Percentiles rank a stretch among this genome's conserved stretches.
Conservation (phyloP, 75 land plant species). For the Pseudotsuga menziesii region DNA sequence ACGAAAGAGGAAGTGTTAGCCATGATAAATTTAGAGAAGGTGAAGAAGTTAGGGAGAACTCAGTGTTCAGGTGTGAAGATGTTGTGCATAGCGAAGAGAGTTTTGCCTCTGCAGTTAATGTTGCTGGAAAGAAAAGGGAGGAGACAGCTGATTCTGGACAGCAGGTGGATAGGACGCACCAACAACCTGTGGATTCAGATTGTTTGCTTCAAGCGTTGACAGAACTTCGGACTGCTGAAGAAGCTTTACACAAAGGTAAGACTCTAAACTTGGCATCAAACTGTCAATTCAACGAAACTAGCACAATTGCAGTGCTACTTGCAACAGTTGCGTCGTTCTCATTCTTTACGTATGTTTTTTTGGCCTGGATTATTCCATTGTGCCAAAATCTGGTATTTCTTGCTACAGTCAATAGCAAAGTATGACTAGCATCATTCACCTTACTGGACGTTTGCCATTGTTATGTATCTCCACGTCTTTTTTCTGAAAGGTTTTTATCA, state of each 20-base stretch:
- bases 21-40: slow-evolving; percentile 3
- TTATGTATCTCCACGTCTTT: not conserved
- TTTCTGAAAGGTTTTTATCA: not conserved
- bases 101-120: not conserved
- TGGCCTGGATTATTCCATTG: not conserved
- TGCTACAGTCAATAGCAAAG: not conserved
- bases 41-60: not conserved
- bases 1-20: not conserved
- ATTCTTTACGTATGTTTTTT: not conserved
- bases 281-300: not conserved
- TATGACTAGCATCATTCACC: not conserved
- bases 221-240: not conserved
- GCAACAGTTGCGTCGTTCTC: not conserved
- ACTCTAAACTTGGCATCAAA: not conserved
- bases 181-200: not conserved
- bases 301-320: not conserved
- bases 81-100: slow-evolving; percentile 2
- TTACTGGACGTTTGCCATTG: not conserved
- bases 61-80: not conserved
- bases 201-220: slow-evolving; percentile 5
- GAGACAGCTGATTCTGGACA: not conserved
- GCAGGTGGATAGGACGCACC: not conserved
- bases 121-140: slow-evolving; percentile 3
- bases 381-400: not conserved
- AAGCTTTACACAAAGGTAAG: slow-evolving; percentile 2